These are phyloP conservation scores for Xylaria castorea DNA, from an alignment of 495 filamentous ascomycete species.

Conservation along the genomic window DNA sequence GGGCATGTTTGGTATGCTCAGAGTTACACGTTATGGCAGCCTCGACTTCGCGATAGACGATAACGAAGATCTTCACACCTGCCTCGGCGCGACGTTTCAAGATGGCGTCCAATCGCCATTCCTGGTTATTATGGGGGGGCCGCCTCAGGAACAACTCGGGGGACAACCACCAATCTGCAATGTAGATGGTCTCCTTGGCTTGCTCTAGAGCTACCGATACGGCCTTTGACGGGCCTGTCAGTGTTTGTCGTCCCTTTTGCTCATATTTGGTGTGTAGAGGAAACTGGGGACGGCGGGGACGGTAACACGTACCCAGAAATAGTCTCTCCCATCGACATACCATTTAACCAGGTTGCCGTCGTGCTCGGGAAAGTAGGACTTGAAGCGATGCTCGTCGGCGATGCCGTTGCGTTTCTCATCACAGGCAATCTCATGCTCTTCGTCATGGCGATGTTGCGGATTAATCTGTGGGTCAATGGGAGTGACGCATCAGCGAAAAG, in stretches of 20 bases:
- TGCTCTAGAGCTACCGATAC: slow-evolving; percentile 85
- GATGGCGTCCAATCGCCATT: slow-evolving; percentile 87
- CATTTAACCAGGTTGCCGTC: slow-evolving; percentile 91
- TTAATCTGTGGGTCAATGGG: slow-evolving; percentile 61
- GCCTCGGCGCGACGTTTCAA: slow-evolving; percentile 88
- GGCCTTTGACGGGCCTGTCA: slow-evolving; percentile 48
- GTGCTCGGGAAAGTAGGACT: slow-evolving; percentile 83
- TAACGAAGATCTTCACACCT: slow-evolving; percentile 92
- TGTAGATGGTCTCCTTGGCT: slow-evolving; percentile 92
- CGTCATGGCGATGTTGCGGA: slow-evolving; percentile 91
- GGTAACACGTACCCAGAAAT: slow-evolving; percentile 71
- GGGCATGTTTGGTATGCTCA: slow-evolving; percentile 87
- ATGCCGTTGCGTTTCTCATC: slow-evolving; percentile 80
- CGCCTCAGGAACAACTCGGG: slow-evolving; percentile 91
- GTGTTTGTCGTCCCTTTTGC: not conserved
- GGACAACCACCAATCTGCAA: slow-evolving; percentile 96
- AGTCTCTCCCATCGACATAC: slow-evolving; percentile 94
- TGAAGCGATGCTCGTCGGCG: slow-evolving; percentile 78
- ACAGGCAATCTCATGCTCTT: slow-evolving; percentile 83
- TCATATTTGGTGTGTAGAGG: not conserved
- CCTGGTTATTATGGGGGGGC: slow-evolving; percentile 77
- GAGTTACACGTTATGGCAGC: slow-evolving; percentile 92
- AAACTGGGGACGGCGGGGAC: not conserved
- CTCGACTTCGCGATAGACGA: slow-evolving; percentile 89
- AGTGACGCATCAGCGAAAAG: slow-evolving; percentile 19